phyloP scores from a whole-genome alignment of 1,139 yeast genomes.

The Arxiozyma heterogenica region DNA sequence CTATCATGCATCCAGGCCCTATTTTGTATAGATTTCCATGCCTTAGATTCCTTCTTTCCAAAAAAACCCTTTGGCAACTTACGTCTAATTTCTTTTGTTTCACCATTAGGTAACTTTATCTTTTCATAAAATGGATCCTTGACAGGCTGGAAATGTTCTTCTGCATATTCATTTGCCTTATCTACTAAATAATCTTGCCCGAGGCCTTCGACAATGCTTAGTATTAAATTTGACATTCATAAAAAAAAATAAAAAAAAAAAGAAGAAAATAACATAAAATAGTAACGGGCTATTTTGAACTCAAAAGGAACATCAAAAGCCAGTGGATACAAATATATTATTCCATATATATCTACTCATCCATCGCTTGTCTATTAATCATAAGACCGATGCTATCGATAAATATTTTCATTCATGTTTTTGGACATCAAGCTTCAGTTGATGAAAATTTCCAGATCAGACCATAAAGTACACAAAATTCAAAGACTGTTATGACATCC shows the following conservation, averaged over 20 bases:
- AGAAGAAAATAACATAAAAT: too few relatives aligned
- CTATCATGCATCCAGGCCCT: conserved; percentile 82
- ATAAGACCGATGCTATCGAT: too few relatives aligned
- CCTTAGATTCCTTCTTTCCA: conserved; percentile 51
- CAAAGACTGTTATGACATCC: neutral
- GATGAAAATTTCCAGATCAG: too few relatives aligned
- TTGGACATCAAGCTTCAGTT: too few relatives aligned
- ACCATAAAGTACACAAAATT: too few relatives aligned
- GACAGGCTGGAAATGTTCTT: conserved; percentile 26
- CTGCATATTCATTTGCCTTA: conserved; percentile 24
- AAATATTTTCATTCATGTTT: too few relatives aligned
- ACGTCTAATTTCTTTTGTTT: conserved; percentile 27
- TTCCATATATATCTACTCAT: too few relatives aligned
- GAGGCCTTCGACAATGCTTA: conserved; percentile 15
- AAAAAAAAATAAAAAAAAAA: too few relatives aligned
- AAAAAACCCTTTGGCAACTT: conserved; percentile 41
- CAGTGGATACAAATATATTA: too few relatives aligned
- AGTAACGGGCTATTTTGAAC: too few relatives aligned
- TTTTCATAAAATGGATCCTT: conserved; percentile 57
- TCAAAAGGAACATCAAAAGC: too few relatives aligned
- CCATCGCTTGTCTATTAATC: too few relatives aligned
- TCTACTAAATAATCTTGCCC: conserved; percentile 11
- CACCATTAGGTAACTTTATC: conserved; percentile 35
- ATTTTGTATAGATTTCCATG: conserved; percentile 64
- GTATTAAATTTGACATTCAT: conserved; percentile 10